A percentile compares a stretch with the other conserved stretches of the same genome.
Evolutionary conservation across 2,329 filamentous ascomycete species (phyloP).

Genomic region (Venturia nashicola): DNA sequence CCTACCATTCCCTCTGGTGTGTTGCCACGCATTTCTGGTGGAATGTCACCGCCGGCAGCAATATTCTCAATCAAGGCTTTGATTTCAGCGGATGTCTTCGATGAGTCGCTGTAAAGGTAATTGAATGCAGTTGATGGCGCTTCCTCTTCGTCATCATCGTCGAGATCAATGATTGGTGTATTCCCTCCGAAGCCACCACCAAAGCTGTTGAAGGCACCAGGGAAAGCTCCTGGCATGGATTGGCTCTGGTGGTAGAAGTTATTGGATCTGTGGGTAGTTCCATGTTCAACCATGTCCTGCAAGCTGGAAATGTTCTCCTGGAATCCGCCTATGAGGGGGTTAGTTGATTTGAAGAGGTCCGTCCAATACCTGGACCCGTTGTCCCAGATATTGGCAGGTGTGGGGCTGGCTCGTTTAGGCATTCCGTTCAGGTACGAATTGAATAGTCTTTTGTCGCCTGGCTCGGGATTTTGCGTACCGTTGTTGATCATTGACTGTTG

Average conservation of each 20-base stretch:
- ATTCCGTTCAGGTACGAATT: background rate
- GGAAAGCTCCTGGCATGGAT: constrained; percentile 6
- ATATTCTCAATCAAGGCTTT: constrained; percentile 61
- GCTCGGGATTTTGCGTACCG: background rate
- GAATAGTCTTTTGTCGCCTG: background rate
- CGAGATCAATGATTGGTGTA: constrained; percentile 3
- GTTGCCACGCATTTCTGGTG: constrained; percentile 47
- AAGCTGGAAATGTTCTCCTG: background rate
- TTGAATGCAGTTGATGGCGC: background rate
- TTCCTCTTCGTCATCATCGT: constrained; percentile 1
- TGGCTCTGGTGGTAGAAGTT: background rate
- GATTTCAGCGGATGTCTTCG: constrained; percentile 51
- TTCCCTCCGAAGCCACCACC: background rate
- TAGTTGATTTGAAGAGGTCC: constrained; percentile 1
- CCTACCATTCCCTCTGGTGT: constrained; percentile 59
- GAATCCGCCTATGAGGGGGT: constrained; percentile 3
- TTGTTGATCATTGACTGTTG: background rate
- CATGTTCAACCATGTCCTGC: background rate
- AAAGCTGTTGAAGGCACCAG: background rate
- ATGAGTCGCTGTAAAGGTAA: constrained; percentile 26
- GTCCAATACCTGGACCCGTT: background rate
- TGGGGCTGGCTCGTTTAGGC: background rate
- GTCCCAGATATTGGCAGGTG: background rate
- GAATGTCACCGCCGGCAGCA: constrained; percentile 55
- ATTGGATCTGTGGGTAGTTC: background rate